Percentiles rank a stretch among this genome's conserved stretches.
These are phyloP conservation scores for Rauvolfia tetraphylla DNA, from an alignment of 257 asterid genomes.

Conservation along the genomic window DNA sequence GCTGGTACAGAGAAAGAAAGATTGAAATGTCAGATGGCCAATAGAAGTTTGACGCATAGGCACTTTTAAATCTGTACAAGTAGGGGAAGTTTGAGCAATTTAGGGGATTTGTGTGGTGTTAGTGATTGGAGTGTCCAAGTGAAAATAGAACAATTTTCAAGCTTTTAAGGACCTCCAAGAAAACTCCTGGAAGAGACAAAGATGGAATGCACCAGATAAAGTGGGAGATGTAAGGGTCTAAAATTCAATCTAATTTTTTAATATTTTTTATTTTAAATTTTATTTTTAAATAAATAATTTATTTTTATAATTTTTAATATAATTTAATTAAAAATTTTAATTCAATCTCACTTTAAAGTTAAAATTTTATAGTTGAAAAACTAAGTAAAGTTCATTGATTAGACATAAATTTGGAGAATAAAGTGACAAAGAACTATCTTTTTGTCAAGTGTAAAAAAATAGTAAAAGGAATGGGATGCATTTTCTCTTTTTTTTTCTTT, in stretches of 20 bases:
- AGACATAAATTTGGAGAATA: slow-evolving; percentile 11
- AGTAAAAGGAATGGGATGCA: too few species aligned
- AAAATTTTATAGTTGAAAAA: background rate
- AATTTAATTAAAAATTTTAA: too few species aligned
- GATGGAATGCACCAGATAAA: slow-evolving; percentile 7
- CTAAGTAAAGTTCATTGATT: background rate
- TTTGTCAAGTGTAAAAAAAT: background rate
- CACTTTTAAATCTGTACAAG: background rate
- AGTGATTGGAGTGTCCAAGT: background rate
- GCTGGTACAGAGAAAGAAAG: background rate
- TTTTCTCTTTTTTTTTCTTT: too few species aligned
- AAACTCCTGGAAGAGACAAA: background rate
- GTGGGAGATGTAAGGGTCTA: too few species aligned
- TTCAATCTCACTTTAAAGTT: too few species aligned
- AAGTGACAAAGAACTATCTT: slow-evolving; percentile 18
- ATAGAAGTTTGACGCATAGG: slow-evolving; percentile 10
- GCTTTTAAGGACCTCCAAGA: too few species aligned
- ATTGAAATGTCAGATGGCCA: background rate
- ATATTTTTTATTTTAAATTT: too few species aligned
- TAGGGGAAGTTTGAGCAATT: background rate
- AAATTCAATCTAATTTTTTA: too few species aligned
- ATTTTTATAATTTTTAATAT: too few species aligned
- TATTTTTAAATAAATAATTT: too few species aligned
- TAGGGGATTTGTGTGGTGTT: background rate
- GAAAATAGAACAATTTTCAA: background rate